Base-by-base conservation (phyloP, 208 protist species). In the Acanthamoeba polyphaga region DNA sequence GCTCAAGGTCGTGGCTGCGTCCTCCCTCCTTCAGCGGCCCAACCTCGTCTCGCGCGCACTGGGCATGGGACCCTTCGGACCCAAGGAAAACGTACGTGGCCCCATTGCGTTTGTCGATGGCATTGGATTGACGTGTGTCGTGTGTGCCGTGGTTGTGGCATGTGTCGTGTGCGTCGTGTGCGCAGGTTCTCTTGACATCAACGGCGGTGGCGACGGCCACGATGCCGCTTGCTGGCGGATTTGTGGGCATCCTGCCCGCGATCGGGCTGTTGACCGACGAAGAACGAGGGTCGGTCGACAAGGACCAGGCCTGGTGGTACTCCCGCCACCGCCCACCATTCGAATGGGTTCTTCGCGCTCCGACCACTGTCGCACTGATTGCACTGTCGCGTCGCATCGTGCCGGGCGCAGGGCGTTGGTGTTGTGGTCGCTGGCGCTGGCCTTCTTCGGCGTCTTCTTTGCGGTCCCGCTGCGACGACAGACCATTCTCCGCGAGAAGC, bases 371-470 rank as follows among this genome's bases (percentile, higher is more conserved):
- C 46, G 6, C 51, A 6, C 17, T 27, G 70, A 15, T 80, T 46
- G 13, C 38, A 17, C 12, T 78, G 43, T 49, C 43, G 43, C 43
- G 6, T 10, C 43, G 24, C 12, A 7, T 64, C 46, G 34, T 64
- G 34, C 43, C 17, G 27, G 7, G 27, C 22, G 78, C 62, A 96
- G 91, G 95, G 49, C 43, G 27, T 68, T 97, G 24, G 19, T 68
- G 34, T 34, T 95, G 2, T 96, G 96, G 96, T 58, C 94, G 32
- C 53, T 96, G 15, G 62, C 82, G 43, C 34, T 96, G 34, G 95
- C 95, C 8, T 97, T 96, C 34, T 97, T 97, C 94, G 96, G 96
- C 22, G 95, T 96, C n/a, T 97, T 97, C 72, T 97, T 97, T 82
- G 96, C 96, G 1, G 96, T 97, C n/a, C 96, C 96, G 29, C 94